Percentiles rank a stretch among this genome's conserved stretches.
phyloP scores from a whole-genome alignment of 169 alveolate genomes.

The Plasmodium gonderi region DNA sequence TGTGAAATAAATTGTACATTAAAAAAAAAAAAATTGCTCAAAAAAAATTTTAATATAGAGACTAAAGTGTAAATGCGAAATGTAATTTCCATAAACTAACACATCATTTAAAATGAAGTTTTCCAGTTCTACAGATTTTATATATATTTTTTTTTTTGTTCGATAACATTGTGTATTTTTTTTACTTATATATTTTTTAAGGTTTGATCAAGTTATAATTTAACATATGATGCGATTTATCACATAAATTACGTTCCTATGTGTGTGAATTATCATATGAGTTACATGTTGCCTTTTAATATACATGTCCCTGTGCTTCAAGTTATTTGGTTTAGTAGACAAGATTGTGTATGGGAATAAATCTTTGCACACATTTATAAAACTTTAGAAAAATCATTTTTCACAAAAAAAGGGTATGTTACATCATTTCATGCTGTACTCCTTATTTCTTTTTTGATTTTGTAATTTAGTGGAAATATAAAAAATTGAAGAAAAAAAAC shows the following conservation, averaged over 20 bases:
- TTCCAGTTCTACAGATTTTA: neutral
- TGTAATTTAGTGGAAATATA: too few relatives aligned
- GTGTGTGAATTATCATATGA: neutral
- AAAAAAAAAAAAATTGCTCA: neutral
- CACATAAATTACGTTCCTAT: neutral
- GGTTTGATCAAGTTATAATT: neutral
- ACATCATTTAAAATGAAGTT: neutral
- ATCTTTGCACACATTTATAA: neutral
- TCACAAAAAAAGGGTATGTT: neutral
- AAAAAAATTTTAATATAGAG: slow-evolving; percentile 1
- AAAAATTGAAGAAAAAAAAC: too few relatives aligned
- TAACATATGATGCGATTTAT: neutral
- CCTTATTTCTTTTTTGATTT: neutral
- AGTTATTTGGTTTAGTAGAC: neutral
- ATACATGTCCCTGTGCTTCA: neutral
- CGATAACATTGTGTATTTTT: neutral
- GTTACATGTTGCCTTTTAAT: neutral
- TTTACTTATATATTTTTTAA: neutral
- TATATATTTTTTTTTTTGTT: neutral
- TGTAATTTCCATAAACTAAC: neutral
- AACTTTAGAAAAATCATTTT: neutral
- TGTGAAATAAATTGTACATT: neutral
- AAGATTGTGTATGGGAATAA: neutral
- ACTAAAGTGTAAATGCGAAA: neutral
- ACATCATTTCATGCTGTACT: neutral